Percentiles rank a stretch among this genome's conserved stretches.
Conservation (phyloP, 768 basidiomycete genomes). For the Trametes punicea region DNA sequence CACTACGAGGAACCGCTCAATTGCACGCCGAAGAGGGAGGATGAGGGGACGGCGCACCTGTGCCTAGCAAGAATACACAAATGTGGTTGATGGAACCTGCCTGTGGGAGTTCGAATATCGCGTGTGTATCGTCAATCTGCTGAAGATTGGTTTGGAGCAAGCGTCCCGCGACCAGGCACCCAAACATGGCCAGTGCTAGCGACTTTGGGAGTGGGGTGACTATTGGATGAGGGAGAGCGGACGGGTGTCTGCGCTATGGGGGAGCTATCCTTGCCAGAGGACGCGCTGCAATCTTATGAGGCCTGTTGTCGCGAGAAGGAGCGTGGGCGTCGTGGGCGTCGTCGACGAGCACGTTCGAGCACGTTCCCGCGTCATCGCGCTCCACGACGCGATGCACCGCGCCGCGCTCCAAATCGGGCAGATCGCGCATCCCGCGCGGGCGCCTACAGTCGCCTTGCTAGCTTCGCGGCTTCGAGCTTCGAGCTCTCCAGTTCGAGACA, state of each 20-base stretch:
- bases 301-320: not conserved
- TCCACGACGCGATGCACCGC: not conserved
- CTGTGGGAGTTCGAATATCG: conserved; percentile 67
- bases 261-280: not conserved
- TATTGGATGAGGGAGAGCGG: not conserved
- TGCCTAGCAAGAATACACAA: conserved; percentile 80
- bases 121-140: conserved; percentile 82
- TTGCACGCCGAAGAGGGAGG: not conserved
- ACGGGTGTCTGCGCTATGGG: not conserved
- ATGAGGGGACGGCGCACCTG: conserved; percentile 43
- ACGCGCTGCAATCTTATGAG: not conserved
- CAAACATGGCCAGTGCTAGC: conserved; percentile 52
- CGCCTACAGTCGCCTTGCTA: not conserved
- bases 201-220: not conserved
- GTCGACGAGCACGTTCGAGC: conserved; percentile 14
- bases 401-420: not conserved
- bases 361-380: conserved; percentile 5
- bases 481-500: too few relatives aligned
- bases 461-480: too few relatives aligned
- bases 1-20: conserved; percentile 36
- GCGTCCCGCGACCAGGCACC: conserved; percentile 76
- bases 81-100: conserved; percentile 80
- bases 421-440: too few relatives aligned
- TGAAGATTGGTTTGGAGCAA: conserved; percentile 75
- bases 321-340: not conserved